Evolutionary conservation across 2,329 filamentous ascomycete species (phyloP).

Genomic region (Neonectria faginata): DNA sequence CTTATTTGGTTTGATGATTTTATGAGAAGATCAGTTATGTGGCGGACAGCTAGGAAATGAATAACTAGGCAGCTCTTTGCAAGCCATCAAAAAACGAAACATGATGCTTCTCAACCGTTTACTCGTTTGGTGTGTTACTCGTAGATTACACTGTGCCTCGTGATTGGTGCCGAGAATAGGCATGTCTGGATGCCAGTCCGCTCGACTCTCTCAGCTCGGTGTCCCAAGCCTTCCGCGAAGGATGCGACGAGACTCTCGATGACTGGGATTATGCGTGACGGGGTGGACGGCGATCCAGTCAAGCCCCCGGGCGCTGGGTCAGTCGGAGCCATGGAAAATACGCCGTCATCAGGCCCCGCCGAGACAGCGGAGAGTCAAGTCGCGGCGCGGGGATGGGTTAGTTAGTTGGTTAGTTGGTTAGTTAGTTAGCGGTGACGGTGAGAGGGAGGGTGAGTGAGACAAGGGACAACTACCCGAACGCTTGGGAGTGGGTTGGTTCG

Average conservation of each 20-base stretch:
- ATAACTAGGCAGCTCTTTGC: constrained; percentile 12
- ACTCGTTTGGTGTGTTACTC: too few species aligned
- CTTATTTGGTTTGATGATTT: constrained; percentile 35
- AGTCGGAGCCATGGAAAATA: constrained; percentile 8
- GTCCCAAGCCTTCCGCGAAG: not conserved
- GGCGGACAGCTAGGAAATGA: constrained; percentile 13
- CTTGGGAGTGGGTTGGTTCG: not conserved
- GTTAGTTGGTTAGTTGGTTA: too few species aligned
- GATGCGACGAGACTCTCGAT: constrained; percentile 13
- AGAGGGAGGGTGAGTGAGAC: constrained; percentile 5
- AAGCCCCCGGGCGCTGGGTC: constrained; percentile 14
- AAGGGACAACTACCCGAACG: constrained; percentile 14
- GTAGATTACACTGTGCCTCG: not conserved
- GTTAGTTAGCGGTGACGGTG: not conserved
- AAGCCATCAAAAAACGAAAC: constrained; percentile 26
- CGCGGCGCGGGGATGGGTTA: constrained; percentile 1
- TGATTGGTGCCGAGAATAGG: not conserved
- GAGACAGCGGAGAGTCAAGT: constrained; percentile 1
- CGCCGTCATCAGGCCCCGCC: constrained; percentile 25
- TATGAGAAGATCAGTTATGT: constrained; percentile 36
- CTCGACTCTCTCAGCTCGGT: not conserved
- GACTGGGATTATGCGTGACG: constrained; percentile 13
- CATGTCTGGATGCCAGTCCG: too few species aligned
- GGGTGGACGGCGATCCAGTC: constrained; percentile 2
- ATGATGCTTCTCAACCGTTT: too few species aligned